Conservation (phyloP, 2,329 filamentous ascomycete species). For the Triangularia setosa region DNA sequence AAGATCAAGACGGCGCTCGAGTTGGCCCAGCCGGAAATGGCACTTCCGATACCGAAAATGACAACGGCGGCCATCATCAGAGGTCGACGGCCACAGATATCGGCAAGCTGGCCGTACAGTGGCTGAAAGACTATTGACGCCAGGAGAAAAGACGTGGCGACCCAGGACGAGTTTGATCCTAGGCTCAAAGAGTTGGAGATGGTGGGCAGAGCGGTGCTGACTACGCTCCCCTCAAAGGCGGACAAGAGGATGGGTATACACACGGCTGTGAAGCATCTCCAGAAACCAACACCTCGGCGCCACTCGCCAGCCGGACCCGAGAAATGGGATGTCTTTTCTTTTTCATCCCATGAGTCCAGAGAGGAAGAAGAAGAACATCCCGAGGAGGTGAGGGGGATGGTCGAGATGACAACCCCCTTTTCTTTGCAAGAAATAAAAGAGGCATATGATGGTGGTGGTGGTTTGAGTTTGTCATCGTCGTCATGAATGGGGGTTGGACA, state of each 20-base stretch:
- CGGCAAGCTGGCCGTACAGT: constrained; percentile 42
- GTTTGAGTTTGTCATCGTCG: background rate
- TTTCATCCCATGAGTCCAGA: background rate
- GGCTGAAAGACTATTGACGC: constrained; percentile 41
- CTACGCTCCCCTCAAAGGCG: constrained; percentile 27
- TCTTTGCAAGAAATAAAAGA: background rate
- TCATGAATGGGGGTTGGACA: background rate
- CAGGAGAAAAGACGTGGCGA: constrained; percentile 27
- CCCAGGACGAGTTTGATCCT: constrained; percentile 28
- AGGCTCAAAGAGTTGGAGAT: constrained; percentile 22
- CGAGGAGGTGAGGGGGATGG: background rate
- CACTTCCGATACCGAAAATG: constrained; percentile 46
- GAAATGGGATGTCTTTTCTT: background rate
- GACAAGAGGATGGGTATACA: constrained; percentile 27
- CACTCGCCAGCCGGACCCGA: background rate
- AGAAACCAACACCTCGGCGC: constrained; percentile 22
- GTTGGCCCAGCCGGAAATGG: constrained; percentile 39
- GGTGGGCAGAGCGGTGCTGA: constrained; percentile 25
- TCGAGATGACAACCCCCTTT: background rate
- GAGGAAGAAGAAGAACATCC: background rate
- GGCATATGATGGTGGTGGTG: background rate
- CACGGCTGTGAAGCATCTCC: constrained; percentile 24
- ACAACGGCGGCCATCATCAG: constrained; percentile 36
- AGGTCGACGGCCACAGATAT: constrained; percentile 45
- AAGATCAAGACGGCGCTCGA: constrained; percentile 40